phyloP scores from a whole-genome alignment of 495 filamentous ascomycete genomes.

The Penicillium malachiteum region DNA sequence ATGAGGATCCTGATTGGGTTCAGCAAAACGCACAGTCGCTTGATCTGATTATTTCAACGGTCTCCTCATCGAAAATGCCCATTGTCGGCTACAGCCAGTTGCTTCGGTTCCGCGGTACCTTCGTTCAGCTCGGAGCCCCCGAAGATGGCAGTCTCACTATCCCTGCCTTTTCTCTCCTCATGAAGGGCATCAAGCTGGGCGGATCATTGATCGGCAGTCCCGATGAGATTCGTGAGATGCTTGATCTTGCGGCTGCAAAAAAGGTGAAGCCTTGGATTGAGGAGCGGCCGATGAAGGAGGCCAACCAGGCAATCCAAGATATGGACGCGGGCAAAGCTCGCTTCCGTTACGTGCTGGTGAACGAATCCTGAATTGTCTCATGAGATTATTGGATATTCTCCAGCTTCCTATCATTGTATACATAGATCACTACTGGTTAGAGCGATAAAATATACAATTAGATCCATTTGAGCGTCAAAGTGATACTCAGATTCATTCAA shows the following conservation, averaged over 20 bases:
- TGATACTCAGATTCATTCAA: too few species aligned
- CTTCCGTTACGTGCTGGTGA: slow-evolving; percentile 73
- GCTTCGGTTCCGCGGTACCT: slow-evolving; percentile 64
- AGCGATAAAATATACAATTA: too few species aligned
- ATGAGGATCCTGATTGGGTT: slow-evolving; percentile 73
- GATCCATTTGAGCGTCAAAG: too few species aligned
- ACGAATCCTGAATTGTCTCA: slow-evolving; percentile 36
- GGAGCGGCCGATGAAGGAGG: slow-evolving; percentile 68
- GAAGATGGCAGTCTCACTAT: slow-evolving; percentile 65
- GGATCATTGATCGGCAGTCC: slow-evolving; percentile 72
- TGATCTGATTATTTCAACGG: slow-evolving; percentile 80
- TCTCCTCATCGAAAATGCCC: slow-evolving; percentile 75
- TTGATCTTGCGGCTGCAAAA: slow-evolving; percentile 71
- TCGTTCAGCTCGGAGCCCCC: slow-evolving; percentile 76
- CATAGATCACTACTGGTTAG: too few species aligned
- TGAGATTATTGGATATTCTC: too few species aligned
- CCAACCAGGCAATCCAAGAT: slow-evolving; percentile 68
- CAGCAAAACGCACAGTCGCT: slow-evolving; percentile 59
- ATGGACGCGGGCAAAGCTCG: slow-evolving; percentile 68
- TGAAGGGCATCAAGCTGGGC: slow-evolving; percentile 60
- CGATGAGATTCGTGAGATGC: slow-evolving; percentile 75
- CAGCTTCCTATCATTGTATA: too few species aligned
- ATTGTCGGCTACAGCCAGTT: slow-evolving; percentile 66
- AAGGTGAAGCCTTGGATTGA: slow-evolving; percentile 71
- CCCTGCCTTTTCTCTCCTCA: slow-evolving; percentile 60